These are phyloP conservation scores for Colletotrichum magnum DNA, from an alignment of 2,329 filamentous ascomycete genomes.

Conservation along the genomic window DNA sequence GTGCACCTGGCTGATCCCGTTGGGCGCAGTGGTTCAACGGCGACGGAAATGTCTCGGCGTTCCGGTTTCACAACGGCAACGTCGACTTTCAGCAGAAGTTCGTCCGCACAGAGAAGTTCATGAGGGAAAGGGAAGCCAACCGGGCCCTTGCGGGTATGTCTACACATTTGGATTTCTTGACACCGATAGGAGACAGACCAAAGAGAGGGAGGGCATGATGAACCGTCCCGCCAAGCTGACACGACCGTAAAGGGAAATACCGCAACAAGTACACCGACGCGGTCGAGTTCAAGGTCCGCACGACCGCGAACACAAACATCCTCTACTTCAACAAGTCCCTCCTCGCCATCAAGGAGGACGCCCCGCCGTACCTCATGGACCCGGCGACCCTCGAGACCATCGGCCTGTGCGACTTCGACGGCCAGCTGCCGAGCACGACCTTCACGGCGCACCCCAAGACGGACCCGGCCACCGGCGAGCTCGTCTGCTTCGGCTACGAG, in stretches of 20 bases:
- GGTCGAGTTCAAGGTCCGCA: constrained; percentile 49
- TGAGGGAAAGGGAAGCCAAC: constrained; percentile 52
- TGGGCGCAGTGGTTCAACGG: constrained; percentile 52
- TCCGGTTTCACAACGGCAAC: constrained; percentile 50
- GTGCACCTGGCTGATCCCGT: not conserved
- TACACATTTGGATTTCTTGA: not conserved
- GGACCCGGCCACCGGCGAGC: constrained; percentile 56
- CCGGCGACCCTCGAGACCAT: constrained; percentile 57
- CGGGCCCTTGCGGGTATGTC: constrained; percentile 41
- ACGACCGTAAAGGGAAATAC: constrained; percentile 52
- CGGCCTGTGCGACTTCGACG: constrained; percentile 57
- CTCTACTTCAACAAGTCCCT: constrained; percentile 63
- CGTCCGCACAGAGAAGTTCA: constrained; percentile 57
- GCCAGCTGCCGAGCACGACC: constrained; percentile 53
- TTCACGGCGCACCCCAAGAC: constrained; percentile 61
- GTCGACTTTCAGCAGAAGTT: constrained; percentile 54
- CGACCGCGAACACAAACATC: constrained; percentile 66
- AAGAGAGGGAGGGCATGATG: too few relatives aligned
- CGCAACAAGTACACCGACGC: constrained; percentile 56
- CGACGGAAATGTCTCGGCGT: constrained; percentile 56
- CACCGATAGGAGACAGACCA: too few relatives aligned
- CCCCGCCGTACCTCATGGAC: constrained; percentile 58
- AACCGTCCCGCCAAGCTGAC: too few relatives aligned
- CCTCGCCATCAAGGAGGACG: constrained; percentile 64
- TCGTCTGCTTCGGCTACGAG: constrained; percentile 58